Percentiles rank a stretch among this genome's conserved stretches.
Conservation (phyloP, 1,139 yeast genomes). For the Wickerhamiella pararugosa region DNA sequence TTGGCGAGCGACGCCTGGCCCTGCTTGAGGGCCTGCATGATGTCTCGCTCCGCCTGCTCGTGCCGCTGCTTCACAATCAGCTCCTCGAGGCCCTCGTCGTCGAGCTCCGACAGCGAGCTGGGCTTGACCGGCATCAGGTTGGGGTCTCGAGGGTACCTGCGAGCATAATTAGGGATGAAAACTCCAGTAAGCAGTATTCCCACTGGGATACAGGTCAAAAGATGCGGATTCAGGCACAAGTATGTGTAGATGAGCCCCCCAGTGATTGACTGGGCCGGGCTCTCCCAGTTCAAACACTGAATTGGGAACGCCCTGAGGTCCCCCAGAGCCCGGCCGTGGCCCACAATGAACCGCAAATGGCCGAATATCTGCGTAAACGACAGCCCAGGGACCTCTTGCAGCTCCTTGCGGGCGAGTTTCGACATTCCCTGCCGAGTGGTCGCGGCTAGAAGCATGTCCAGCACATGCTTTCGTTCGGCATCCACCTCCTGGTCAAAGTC, state of each 20-base stretch:
- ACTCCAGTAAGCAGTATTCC: slow-evolving; percentile 40
- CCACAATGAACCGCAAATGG: slow-evolving; percentile 12
- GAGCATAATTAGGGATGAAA: slow-evolving; percentile 55
- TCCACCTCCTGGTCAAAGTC: too few species aligned
- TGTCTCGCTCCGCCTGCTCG: slow-evolving; percentile 13
- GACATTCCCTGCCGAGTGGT: slow-evolving; percentile 7
- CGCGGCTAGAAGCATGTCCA: slow-evolving; percentile 5
- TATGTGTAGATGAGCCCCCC: slow-evolving; percentile 22
- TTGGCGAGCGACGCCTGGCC: slow-evolving; percentile 49
- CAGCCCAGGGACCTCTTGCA: slow-evolving; percentile 14
- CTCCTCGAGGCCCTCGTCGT: slow-evolving; percentile 9
- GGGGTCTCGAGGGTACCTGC: slow-evolving; percentile 37
- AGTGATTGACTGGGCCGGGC: slow-evolving; percentile 23
- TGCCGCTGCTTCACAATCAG: slow-evolving; percentile 7
- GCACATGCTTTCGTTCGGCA: slow-evolving; percentile 3
- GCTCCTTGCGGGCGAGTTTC: slow-evolving; percentile 4
- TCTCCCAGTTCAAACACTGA: slow-evolving; percentile 20
- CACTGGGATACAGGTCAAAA: slow-evolving; percentile 51
- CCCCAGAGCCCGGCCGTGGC: slow-evolving; percentile 14
- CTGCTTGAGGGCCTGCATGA: slow-evolving; percentile 41
- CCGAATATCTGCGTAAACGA: slow-evolving; percentile 12
- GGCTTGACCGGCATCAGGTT: slow-evolving; percentile 7
- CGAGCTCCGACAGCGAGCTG: slow-evolving; percentile 2
- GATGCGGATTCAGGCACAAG: slow-evolving; percentile 46
- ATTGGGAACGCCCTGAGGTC: slow-evolving; percentile 17